phyloP scores from a whole-genome alignment of 805 yeast species.

The Suhomyces kilbournensis region DNA sequence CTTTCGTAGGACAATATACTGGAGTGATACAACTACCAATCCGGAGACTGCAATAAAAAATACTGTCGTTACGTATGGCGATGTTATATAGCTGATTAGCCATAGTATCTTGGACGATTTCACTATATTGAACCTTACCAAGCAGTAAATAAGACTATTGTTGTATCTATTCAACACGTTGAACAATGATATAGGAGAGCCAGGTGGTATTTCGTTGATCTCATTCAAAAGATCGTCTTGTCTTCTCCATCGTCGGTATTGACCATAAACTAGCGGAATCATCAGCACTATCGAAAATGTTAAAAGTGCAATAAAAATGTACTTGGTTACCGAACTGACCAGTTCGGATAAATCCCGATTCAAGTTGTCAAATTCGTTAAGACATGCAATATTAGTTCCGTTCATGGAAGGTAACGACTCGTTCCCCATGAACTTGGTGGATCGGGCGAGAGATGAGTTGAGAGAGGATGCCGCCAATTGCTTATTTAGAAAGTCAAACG shows the following conservation, averaged over 20 bases:
- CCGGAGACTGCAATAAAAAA: constrained; percentile 59
- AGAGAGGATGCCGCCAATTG: constrained; percentile 29
- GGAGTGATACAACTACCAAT: constrained; percentile 50
- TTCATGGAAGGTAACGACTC: constrained; percentile 1
- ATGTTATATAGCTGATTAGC: constrained; percentile 39
- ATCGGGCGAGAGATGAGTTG: not conserved
- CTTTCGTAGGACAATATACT: constrained; percentile 44
- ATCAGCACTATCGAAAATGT: constrained; percentile 38
- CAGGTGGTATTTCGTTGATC: constrained; percentile 1
- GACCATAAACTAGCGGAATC: constrained; percentile 44
- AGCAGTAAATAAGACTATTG: constrained; percentile 4
- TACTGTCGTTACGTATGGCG: constrained; percentile 49
- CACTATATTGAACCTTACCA: constrained; percentile 1
- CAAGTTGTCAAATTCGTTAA: not conserved
- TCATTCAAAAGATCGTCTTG: constrained; percentile 28
- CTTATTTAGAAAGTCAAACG: constrained; percentile 51
- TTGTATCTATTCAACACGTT: constrained; percentile 7
- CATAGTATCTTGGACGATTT: not conserved
- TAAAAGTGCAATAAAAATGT: constrained; percentile 35
- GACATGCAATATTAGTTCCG: not conserved
- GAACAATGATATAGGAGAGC: not conserved
- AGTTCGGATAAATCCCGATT: constrained; percentile 6
- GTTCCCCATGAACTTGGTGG: not conserved
- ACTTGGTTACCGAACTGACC: constrained; percentile 34
- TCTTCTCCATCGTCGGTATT: constrained; percentile 48